Evolutionary conservation across 805 yeast genomes (phyloP).

Genomic region (Teunomyces tritomae): DNA sequence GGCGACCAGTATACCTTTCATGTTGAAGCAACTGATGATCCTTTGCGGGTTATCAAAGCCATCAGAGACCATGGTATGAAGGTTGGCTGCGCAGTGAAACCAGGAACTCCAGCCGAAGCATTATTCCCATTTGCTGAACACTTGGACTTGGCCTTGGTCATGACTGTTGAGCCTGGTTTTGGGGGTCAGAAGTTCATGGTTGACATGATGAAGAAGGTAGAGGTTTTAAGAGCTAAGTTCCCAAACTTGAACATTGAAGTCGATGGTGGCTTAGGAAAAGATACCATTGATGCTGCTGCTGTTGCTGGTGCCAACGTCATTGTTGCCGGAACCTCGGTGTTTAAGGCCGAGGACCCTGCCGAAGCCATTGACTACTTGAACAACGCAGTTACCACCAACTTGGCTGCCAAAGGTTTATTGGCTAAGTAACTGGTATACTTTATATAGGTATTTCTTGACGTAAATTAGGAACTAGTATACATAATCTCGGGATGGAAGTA

Average conservation of each 20-base stretch:
- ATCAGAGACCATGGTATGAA: conserved; percentile 82
- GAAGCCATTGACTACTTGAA: conserved; percentile 72
- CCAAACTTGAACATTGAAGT: conserved; percentile 89
- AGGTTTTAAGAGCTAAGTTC: conserved; percentile 63
- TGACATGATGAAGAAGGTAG: conserved; percentile 95
- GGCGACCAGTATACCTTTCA: conserved; percentile 97
- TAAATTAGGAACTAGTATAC: conserved; percentile 1
- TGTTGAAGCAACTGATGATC: conserved; percentile 85
- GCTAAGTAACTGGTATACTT: background rate
- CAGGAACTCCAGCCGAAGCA: conserved; percentile 85
- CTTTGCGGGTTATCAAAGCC: conserved; percentile 65
- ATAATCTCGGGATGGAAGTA: conserved; percentile 2
- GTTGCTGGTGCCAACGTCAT: conserved; percentile 96
- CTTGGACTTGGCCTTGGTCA: conserved; percentile 91
- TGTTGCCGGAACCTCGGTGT: conserved; percentile 95
- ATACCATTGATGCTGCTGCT: conserved; percentile 85
- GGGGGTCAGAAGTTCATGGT: conserved; percentile 97
- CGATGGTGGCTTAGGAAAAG: conserved; percentile 92
- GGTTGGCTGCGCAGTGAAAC: conserved; percentile 93
- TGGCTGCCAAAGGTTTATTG: conserved; percentile 20
- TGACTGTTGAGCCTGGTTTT: conserved; percentile 99
- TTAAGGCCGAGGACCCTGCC: conserved; percentile 76
- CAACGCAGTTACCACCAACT: conserved; percentile 51
- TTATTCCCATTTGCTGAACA: conserved; percentile 70
- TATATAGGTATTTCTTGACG: background rate